These are phyloP conservation scores for Cicer arietinum DNA, from an alignment of 306 rosid genomes.

Conservation along the genomic window DNA sequence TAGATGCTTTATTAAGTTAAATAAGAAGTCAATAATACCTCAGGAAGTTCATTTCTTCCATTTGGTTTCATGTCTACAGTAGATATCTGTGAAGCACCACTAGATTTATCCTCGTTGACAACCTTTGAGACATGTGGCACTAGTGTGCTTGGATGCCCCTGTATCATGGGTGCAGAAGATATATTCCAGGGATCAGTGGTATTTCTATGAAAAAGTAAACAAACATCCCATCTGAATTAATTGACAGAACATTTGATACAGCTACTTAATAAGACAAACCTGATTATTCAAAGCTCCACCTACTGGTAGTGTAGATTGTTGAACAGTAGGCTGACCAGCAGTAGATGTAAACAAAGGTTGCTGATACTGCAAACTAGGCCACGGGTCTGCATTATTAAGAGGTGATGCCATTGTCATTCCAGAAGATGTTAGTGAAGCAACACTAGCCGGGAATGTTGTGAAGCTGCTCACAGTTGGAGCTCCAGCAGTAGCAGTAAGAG, in stretches of 20 bases:
- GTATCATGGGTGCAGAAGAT: constrained; percentile 45
- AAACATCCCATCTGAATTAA: constrained; percentile 25
- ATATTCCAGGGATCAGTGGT: constrained; percentile 62
- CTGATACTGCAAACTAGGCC: constrained; percentile 66
- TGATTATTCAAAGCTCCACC: constrained; percentile 66
- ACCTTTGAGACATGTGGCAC: constrained; percentile 52
- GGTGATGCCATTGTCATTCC: constrained; percentile 47
- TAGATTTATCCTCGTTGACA: constrained; percentile 45
- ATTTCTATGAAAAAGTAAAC: constrained; percentile 46
- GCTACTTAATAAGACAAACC: constrained; percentile 51
- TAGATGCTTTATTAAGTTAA: constrained; percentile 37
- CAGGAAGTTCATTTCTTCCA: constrained; percentile 86
- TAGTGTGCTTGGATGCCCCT: constrained; percentile 56
- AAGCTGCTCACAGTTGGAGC: constrained; percentile 53
- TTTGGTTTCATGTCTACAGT: constrained; percentile 55
- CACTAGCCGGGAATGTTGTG: constrained; percentile 59
- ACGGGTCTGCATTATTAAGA: constrained; percentile 56
- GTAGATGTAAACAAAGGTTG: constrained; percentile 56
- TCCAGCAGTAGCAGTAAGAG: constrained; percentile 50
- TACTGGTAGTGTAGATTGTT: constrained; percentile 54
- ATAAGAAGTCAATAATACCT: constrained; percentile 50
- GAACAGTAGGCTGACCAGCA: constrained; percentile 56
- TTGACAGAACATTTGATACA: constrained; percentile 39
- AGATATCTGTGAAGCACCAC: constrained; percentile 53
- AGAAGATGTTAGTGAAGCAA: constrained; percentile 57